Base-by-base conservation (phyloP, 2,329 filamentous ascomycete genomes). In the Raffaelea ambrosiae region DNA sequence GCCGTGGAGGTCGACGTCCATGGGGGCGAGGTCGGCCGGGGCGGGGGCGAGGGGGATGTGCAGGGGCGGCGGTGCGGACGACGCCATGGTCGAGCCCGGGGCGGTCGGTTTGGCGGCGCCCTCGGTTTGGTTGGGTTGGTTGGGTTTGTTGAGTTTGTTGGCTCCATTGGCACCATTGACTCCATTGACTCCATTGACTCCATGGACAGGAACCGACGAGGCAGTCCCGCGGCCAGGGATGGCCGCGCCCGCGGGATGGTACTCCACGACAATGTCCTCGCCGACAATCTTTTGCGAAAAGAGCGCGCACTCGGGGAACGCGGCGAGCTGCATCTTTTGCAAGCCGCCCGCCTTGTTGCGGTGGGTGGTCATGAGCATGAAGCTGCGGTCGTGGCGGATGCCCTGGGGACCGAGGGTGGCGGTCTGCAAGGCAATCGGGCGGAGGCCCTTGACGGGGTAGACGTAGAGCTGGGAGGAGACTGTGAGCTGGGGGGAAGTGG, bases 381-480 rank as follows among this genome's bases (percentile, higher is more conserved):
- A 88, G 31, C 71, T 71, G 10, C 85, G 76, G 65, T 89, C 85
- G 59, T 84, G 67, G 38, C 69, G 66, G 55, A 87, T 70, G 14
- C 84, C 84, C 53, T 79, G 73, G n/a, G 71, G 68, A 5, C 74
- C 76, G 42, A 87, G 63, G n/a, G 64, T 63, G 3, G 81, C 72
- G 1, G 66, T 62, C 4, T 68, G 50, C 29, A 88, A 65, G 18
- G 70, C 62, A 47, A 83, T 75, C 44, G 76, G 77, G 33, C 80
- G 77, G n/a, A 88, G 72, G 8, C 75, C 82, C 61, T 88, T 88
- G 65, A 88, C 81, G 39, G 85, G 84, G 61, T 88, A 87, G 43
- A 84, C 72, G 63, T 82, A 86, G 33, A 88, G 71, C 77, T 83
- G 53, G 18, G 31, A n/a, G 11, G 14, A 43, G 22, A n/a, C 13